phyloP scores from a whole-genome alignment of 1,284 basidiomycete genomes.

The Trametes pubescens region DNA sequence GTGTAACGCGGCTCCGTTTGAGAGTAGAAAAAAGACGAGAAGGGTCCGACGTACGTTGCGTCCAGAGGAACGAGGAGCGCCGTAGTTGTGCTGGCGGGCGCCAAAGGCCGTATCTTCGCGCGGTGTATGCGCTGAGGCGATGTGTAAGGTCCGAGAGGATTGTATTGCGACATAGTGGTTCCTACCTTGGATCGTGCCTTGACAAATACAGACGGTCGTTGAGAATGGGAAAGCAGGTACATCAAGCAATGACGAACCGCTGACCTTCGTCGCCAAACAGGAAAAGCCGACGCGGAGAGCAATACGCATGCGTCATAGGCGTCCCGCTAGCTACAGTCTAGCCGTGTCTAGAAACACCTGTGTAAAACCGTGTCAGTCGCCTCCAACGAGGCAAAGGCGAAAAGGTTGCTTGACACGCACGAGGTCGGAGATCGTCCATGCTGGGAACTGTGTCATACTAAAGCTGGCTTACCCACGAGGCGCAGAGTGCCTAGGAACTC shows the following conservation, averaged over 20 bases:
- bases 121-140: background rate
- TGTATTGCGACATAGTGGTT: background rate
- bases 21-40: background rate
- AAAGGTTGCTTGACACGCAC: slow-evolving; percentile 4
- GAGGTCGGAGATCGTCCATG: slow-evolving; percentile 2
- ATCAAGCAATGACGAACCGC: background rate
- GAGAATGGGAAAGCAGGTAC: background rate
- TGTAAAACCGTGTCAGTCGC: background rate
- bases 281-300: background rate
- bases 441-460: background rate
- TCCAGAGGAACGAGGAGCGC: background rate
- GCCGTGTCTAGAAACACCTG: background rate
- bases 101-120: background rate
- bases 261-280: background rate
- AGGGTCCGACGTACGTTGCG: slow-evolving; percentile 1
- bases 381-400: background rate
- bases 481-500: background rate
- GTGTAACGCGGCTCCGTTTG: background rate
- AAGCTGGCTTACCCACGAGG: slow-evolving; percentile 6
- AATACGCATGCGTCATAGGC: background rate
- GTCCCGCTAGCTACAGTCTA: no score
- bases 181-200: no score
- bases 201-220: background rate
- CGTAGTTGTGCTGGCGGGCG: background rate
- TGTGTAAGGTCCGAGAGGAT: background rate